Percentiles rank a stretch among this genome's conserved stretches.
phyloP scores from a whole-genome alignment of 345 rosid species.

The Camelina hispida region DNA sequence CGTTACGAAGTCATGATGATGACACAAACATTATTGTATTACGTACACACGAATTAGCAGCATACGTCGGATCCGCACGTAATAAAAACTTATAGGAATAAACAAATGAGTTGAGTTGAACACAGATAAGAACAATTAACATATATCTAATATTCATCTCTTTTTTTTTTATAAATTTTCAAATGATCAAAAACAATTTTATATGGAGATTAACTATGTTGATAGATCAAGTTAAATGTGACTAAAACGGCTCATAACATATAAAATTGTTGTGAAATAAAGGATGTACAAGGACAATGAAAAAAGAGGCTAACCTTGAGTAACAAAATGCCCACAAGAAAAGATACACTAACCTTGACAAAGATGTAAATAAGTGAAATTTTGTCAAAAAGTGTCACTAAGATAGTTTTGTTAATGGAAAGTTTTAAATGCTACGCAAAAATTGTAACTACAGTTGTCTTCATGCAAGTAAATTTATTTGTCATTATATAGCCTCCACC shows the following conservation, averaged over 20 bases:
- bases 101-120: neutral
- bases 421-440: conserved; percentile 20
- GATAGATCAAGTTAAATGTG: neutral
- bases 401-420: conserved; percentile 6
- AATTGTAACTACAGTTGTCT: conserved; percentile 27
- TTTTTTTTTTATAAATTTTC: neutral
- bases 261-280: neutral
- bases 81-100: neutral
- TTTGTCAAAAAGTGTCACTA: conserved; percentile 44
- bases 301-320: neutral
- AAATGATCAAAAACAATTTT: neutral
- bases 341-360: conserved; percentile 25
- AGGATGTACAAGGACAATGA: neutral
- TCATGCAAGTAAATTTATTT: conserved; percentile 33
- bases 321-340: neutral
- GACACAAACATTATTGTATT: conserved; percentile 13
- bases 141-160: neutral
- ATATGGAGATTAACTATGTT: neutral
- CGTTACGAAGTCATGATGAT: neutral
- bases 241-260: conserved; percentile 13
- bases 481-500: conserved; percentile 36
- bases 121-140: neutral
- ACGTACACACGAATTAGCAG: conserved; percentile 12
- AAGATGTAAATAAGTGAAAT: conserved; percentile 26
- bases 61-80: conserved; percentile 10